Evolutionary conservation across 1,139 yeast species (phyloP).

Genomic region (Nakaseomyces glabratus): DNA sequence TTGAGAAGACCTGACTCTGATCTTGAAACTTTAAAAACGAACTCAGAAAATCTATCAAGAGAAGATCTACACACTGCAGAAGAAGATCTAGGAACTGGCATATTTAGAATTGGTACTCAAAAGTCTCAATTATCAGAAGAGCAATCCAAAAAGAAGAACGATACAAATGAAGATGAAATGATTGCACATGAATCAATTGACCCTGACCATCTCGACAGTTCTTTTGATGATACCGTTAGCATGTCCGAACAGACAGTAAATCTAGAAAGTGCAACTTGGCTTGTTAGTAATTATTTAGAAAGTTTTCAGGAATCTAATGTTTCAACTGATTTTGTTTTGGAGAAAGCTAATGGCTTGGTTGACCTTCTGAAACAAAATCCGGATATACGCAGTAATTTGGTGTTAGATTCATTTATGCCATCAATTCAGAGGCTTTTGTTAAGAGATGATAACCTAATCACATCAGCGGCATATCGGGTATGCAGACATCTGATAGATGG

Average conservation of each 20-base stretch:
- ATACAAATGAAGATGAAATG: background rate
- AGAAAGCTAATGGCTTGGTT: slow-evolving; percentile 57
- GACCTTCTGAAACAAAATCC: slow-evolving; percentile 51
- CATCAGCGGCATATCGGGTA: slow-evolving; percentile 69
- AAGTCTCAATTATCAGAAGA: slow-evolving; percentile 2
- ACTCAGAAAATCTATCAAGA: background rate
- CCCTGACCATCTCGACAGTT: slow-evolving; percentile 3
- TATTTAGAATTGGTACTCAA: background rate
- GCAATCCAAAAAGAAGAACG: background rate
- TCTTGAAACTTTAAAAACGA: background rate
- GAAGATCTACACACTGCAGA: slow-evolving; percentile 1
- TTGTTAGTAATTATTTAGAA: slow-evolving; percentile 42
- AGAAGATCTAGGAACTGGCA: slow-evolving; percentile 1
- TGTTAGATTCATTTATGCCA: slow-evolving; percentile 50
- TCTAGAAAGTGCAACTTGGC: slow-evolving; percentile 37
- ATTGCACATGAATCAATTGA: background rate
- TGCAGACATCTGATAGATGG: slow-evolving; percentile 56
- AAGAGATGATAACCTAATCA: slow-evolving; percentile 51
- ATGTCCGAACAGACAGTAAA: slow-evolving; percentile 5
- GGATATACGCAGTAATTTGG: slow-evolving; percentile 54
- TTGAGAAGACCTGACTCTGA: background rate
- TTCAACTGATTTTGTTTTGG: slow-evolving; percentile 43
- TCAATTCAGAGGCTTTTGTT: slow-evolving; percentile 54
- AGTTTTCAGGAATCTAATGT: slow-evolving; percentile 35
- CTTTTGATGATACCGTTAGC: slow-evolving; percentile 9